Base-by-base conservation (phyloP, 495 filamentous ascomycete genomes). In the Cryomyces minteri region DNA sequence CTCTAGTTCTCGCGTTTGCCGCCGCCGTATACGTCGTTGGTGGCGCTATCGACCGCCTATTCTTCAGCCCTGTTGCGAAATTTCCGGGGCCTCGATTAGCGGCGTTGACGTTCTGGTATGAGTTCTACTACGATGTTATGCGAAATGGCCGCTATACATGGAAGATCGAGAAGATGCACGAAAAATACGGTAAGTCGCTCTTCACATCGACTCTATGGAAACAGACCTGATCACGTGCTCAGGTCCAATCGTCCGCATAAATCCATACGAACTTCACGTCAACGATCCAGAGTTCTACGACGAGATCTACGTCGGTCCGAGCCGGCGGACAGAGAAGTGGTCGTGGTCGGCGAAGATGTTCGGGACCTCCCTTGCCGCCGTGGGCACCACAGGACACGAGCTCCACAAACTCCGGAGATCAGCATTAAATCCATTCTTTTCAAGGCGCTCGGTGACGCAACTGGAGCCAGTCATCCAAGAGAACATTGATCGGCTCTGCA, bases 391-490 rank as follows among this genome's bases (percentile, higher is more conserved):
- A 6, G n/a, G 25, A 33, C 63, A 67, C 44, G 62, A 70, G 18
- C 56, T 64, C n/a, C 72, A 76, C 52, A 56, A 62, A 4, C 43
- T 58, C 8, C 63, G 72, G 5, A 68, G 71, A 31, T 53, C 44
- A 10, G 59, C 66, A 1, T 33, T 72, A 7, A 65, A 54, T 32
- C 62, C 55, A 14, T 70, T 69, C 55, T 75, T 77, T 58, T 74
- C 70, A 7, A 74, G 66, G 32, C 51, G 51, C 10, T 62, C 63
- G 18, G 57, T 74, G 9, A 33, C 44, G 0, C 51, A 49, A 8
- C 47, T 76, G 1, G 63, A 71, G 34, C 67, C 67, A 4, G 49
- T 64, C 5, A 65, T 78, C 4, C 54, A 66, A 25, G 59, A 62
- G 0, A 58, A 64, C 9, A 55, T 72, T 0, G 54, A 64, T n/a